Percentiles rank a stretch among this genome's conserved stretches.
Conservation (phyloP, 106 monocot species). For the Phalaenopsis equestris region DNA sequence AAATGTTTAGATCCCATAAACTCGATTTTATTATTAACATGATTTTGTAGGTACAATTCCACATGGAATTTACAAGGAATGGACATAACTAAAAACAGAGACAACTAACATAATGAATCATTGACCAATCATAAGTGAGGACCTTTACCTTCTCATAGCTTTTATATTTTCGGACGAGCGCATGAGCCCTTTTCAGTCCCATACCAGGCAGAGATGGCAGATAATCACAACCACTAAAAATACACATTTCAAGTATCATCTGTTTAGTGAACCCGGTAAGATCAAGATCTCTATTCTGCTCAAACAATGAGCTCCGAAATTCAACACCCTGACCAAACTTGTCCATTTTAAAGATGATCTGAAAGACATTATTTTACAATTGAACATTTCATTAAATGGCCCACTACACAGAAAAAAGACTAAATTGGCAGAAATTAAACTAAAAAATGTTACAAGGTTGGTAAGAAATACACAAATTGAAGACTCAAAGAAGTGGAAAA, state of each 20-base stretch:
- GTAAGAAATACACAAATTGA: neutral
- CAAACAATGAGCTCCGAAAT: slow-evolving; percentile 54
- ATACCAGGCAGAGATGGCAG: slow-evolving; percentile 87
- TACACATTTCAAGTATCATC: slow-evolving; percentile 97
- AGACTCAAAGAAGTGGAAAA: neutral
- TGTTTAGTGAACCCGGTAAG: slow-evolving; percentile 63
- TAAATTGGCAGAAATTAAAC: neutral
- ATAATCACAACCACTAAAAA: slow-evolving; percentile 96
- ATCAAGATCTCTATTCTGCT: slow-evolving; percentile 66
- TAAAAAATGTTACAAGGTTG: neutral
- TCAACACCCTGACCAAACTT: slow-evolving; percentile 92
- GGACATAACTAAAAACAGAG: neutral
- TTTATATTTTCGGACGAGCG: slow-evolving; percentile 74
- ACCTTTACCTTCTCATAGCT: slow-evolving; percentile 77
- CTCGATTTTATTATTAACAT: neutral
- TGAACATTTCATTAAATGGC: neutral
- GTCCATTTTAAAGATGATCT: slow-evolving; percentile 99
- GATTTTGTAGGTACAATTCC: neutral
- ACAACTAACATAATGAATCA: neutral
- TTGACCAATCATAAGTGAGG: neutral
- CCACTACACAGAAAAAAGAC: slow-evolving; percentile 2
- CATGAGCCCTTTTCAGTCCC: slow-evolving; percentile 90
- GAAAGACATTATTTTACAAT: slow-evolving; percentile 10
- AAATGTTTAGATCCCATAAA: neutral
- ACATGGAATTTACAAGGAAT: neutral